phyloP scores from a whole-genome alignment of 805 yeast species.

The Candida nemodendra region DNA sequence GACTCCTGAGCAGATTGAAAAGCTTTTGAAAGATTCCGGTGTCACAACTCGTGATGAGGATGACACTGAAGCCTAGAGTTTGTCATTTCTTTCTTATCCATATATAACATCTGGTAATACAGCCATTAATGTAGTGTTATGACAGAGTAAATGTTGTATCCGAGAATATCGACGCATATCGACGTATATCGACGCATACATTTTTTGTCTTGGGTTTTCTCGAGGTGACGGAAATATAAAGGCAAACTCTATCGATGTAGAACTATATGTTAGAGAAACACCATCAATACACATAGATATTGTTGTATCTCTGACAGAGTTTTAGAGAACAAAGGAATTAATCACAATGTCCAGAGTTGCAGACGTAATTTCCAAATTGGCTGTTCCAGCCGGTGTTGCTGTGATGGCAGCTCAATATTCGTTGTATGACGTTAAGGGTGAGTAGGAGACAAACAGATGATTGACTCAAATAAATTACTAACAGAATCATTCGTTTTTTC shows the following conservation, averaged over 20 bases:
- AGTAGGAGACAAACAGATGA: slow-evolving; percentile 3
- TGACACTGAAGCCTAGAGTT: slow-evolving; percentile 34
- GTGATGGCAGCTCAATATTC: slow-evolving; percentile 75
- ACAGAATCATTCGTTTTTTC: neutral
- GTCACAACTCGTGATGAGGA: slow-evolving; percentile 52
- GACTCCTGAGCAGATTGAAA: slow-evolving; percentile 75
- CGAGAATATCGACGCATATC: too few species aligned
- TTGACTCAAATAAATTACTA: slow-evolving; percentile 2
- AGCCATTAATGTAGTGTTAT: neutral
- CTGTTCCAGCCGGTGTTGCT: slow-evolving; percentile 70
- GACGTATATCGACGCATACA: too few species aligned
- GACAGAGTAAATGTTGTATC: too few species aligned
- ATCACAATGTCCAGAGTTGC: slow-evolving; percentile 40
- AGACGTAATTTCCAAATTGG: slow-evolving; percentile 46
- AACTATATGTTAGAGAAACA: too few species aligned
- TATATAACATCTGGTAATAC: too few species aligned
- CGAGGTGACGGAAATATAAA: too few species aligned
- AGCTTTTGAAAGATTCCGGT: slow-evolving; percentile 68
- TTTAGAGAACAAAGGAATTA: neutral
- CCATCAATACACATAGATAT: neutral
- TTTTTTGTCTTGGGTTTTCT: too few species aligned
- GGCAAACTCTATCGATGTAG: too few species aligned
- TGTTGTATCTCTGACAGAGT: neutral
- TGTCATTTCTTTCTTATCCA: too few species aligned
- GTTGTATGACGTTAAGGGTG: slow-evolving; percentile 83